phyloP scores from a whole-genome alignment of 1,284 basidiomycete genomes.

The Stygiomarasmius scandens region DNA sequence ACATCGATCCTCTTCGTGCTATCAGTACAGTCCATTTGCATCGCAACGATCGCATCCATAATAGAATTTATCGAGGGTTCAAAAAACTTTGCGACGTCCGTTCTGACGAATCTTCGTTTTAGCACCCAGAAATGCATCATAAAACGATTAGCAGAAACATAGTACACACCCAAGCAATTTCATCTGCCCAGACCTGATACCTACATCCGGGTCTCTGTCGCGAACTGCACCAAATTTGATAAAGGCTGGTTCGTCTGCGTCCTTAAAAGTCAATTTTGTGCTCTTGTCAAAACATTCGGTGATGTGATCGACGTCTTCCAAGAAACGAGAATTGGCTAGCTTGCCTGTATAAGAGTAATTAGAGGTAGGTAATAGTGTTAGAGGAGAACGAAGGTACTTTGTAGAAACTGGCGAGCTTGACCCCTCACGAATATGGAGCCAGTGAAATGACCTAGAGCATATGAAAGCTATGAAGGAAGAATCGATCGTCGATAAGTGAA shows the following conservation, averaged over 20 bases:
- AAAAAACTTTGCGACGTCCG: constrained; percentile 45
- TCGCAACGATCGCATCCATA: constrained; percentile 39
- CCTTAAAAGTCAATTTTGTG: constrained; percentile 46
- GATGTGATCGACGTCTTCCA: constrained; percentile 41
- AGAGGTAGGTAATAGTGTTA: not conserved
- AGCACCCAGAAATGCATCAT: not conserved
- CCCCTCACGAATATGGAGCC: constrained; percentile 37
- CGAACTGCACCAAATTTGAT: constrained; percentile 49
- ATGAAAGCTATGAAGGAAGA: not conserved
- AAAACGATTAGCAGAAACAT: no score
- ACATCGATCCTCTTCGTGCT: not conserved
- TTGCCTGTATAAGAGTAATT: constrained; percentile 19
- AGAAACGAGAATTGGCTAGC: constrained; percentile 27
- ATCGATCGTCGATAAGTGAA: constrained; percentile 10
- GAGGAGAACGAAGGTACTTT: constrained; percentile 21
- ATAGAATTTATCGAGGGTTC: constrained; percentile 48
- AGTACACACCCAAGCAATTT: constrained; percentile 43
- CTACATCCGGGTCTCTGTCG: constrained; percentile 44
- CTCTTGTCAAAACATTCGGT: constrained; percentile 45
- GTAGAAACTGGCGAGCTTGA: constrained; percentile 27
- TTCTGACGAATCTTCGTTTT: constrained; percentile 23
- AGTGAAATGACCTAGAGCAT: constrained; percentile 28
- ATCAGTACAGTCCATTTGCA: constrained; percentile 25
- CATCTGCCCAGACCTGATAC: constrained; percentile 44
- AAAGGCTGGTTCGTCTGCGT: constrained; percentile 39